phyloP scores from a whole-genome alignment of 176 grass and related monocot species.

The Ensete ventricosum region DNA sequence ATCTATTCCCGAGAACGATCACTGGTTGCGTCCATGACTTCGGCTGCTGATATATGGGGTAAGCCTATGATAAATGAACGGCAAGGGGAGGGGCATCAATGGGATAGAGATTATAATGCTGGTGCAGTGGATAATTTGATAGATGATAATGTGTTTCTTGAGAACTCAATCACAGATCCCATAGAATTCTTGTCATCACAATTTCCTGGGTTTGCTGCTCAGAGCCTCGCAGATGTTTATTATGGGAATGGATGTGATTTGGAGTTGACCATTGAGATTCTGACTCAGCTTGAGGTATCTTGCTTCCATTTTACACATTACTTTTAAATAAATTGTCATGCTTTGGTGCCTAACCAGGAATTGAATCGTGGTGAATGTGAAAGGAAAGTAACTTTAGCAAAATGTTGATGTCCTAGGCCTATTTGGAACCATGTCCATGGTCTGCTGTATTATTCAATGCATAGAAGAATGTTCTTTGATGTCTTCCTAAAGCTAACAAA shows the following conservation, averaged over 20 bases:
- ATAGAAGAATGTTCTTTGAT: too few species aligned
- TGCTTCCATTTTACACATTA: neutral
- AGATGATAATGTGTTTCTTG: slow-evolving; percentile 25
- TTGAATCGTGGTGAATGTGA: neutral
- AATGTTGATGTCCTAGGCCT: too few species aligned
- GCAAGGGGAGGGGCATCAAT: slow-evolving; percentile 38
- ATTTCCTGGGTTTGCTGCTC: slow-evolving; percentile 51
- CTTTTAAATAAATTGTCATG: neutral
- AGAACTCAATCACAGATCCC: slow-evolving; percentile 27
- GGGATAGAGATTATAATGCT: slow-evolving; percentile 51
- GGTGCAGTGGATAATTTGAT: slow-evolving; percentile 34
- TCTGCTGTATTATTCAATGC: too few species aligned
- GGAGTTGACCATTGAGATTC: slow-evolving; percentile 54
- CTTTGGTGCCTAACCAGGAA: neutral
- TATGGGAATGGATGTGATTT: slow-evolving; percentile 58
- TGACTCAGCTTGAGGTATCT: slow-evolving; percentile 75
- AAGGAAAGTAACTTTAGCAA: too few species aligned
- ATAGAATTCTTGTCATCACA: slow-evolving; percentile 39
- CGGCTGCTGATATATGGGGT: slow-evolving; percentile 49
- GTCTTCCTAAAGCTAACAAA: too few species aligned
- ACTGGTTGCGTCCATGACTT: slow-evolving; percentile 33
- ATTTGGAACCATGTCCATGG: too few species aligned
- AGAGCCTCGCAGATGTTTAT: slow-evolving; percentile 57
- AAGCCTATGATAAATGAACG: slow-evolving; percentile 45
- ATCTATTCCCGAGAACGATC: slow-evolving; percentile 34